Evolutionary conservation across 768 basidiomycete genomes (phyloP), one percentile per base, ranked within the genome.

Genomic region (Naganishia friedmannii): DNA sequence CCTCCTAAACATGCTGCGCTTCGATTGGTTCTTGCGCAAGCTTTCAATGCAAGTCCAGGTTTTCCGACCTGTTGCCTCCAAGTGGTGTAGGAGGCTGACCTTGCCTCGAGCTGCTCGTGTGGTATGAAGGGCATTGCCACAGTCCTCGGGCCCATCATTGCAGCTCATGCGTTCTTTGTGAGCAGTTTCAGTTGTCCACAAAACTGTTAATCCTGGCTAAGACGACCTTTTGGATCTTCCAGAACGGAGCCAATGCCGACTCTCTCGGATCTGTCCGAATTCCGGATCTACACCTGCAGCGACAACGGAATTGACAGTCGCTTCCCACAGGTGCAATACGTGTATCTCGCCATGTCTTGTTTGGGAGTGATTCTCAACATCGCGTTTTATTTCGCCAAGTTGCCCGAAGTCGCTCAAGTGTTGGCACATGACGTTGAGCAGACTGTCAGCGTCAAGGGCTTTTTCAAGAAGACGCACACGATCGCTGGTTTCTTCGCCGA

Each of bases 321-420:
- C 19, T 4, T 19, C 7, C 21, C 15, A 23, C 31, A 58, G 57
- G 57, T 76, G 7, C 75, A 74, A 66, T 75, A 76, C 55, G 76
- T 77, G 65, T 78, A 79, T 72, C 70, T 77, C 28, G 78, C 74
- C 13, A 72, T 80, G 66, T 66, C 74, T 28, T 68, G 70, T 58
- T 72, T 80, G 65, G 79, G 75, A 10, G 37, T 68, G 26, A n/a
- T 70, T 29, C 45, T 78, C 72, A 73, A 72, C 60, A 32, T 75
- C 57, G 67, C 73, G 51, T 70, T 76, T 73, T 67, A 69, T 55
- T 74, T 73, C 34, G 72, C 72, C 23, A 72, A 71, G 57, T 73
- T 80, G 21, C 79, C 79, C 34, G 77, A 80, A 68, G 75, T 80
- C 56, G 53, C 65, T 2, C 75, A 77, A 46, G 73, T 72, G 2